phyloP scores from a whole-genome alignment of 1,139 yeast species.

The Casaregolazyma suthepensis region DNA sequence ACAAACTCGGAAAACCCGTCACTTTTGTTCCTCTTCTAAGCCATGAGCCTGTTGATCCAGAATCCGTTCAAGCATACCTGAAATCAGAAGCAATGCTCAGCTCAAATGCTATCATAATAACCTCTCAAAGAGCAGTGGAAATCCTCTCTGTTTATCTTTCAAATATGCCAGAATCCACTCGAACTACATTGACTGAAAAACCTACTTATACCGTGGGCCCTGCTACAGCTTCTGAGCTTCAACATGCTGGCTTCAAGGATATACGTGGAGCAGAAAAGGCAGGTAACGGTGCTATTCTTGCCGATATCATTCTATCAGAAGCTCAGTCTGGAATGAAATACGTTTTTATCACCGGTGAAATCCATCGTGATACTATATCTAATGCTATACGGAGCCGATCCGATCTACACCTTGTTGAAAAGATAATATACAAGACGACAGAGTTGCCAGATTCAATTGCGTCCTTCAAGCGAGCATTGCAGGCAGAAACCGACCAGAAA shows the following conservation, averaged over 20 bases:
- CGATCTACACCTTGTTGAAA: conserved; percentile 51
- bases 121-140: conserved; percentile 91
- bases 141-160: conserved; percentile 41
- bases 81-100: conserved; percentile 38
- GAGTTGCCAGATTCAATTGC: conserved; percentile 40
- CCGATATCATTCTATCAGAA: conserved; percentile 55
- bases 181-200: conserved; percentile 36
- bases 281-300: conserved; percentile 72
- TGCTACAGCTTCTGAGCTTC: conserved; percentile 64
- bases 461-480: conserved; percentile 6
- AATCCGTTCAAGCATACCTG: conserved; percentile 40
- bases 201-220: conserved; percentile 89
- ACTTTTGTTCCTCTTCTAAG: conserved; percentile 63
- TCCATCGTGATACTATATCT: conserved; percentile 78
- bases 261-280: conserved; percentile 70
- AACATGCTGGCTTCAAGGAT: conserved; percentile 55
- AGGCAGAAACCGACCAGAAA: conserved; percentile 2
- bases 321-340: conserved; percentile 31
- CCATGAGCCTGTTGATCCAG: conserved; percentile 51
- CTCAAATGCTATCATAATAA: conserved; percentile 58
- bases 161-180: conserved; percentile 15
- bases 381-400: conserved; percentile 41
- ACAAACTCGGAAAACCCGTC: conserved; percentile 36
- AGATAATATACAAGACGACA: conserved; percentile 64
- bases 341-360: conserved; percentile 83